Evolutionary conservation across 2,329 filamentous ascomycete species (phyloP).

Genomic region (Aspergillus pseudoglaucus): DNA sequence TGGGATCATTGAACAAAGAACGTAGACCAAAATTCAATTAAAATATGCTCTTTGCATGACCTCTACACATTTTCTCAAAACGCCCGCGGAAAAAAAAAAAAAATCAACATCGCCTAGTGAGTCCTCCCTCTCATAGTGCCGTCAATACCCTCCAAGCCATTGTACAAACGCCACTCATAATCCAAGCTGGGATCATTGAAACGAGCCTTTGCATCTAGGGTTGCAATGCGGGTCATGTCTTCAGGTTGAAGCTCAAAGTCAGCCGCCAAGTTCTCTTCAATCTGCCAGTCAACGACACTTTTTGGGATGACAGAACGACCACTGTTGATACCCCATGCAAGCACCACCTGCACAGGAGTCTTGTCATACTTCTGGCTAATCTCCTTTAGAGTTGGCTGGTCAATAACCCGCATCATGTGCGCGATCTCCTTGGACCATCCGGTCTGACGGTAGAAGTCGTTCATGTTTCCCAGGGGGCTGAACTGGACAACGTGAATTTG

Average conservation of each 20-base stretch:
- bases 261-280: slow-evolving; percentile 17
- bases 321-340: slow-evolving; percentile 22
- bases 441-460: slow-evolving; percentile 48
- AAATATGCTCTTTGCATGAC: too few species aligned
- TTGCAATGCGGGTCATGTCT: slow-evolving; percentile 14
- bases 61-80: too few species aligned
- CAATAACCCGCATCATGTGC: slow-evolving; percentile 28
- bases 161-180: slow-evolving; percentile 13
- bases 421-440: slow-evolving; percentile 53
- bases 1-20: too few species aligned
- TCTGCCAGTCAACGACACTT: slow-evolving; percentile 16
- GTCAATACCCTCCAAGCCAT: slow-evolving; percentile 7
- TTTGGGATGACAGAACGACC: slow-evolving; percentile 18
- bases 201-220: slow-evolving; percentile 47
- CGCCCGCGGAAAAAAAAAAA: too few species aligned
- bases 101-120: background rate
- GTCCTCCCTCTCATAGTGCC: slow-evolving; percentile 3
- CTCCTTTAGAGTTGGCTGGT: slow-evolving; percentile 47
- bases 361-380: slow-evolving; percentile 48
- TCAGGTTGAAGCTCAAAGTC: slow-evolving; percentile 14
- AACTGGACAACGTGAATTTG: slow-evolving; percentile 55
- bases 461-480: slow-evolving; percentile 53
- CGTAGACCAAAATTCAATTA: too few species aligned
- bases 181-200: slow-evolving; percentile 47
- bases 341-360: slow-evolving; percentile 45